Evolutionary conservation across 495 filamentous ascomycete genomes (phyloP), one percentile per base, ranked within the genome.

Genomic region (Penicillium cataractarum): DNA sequence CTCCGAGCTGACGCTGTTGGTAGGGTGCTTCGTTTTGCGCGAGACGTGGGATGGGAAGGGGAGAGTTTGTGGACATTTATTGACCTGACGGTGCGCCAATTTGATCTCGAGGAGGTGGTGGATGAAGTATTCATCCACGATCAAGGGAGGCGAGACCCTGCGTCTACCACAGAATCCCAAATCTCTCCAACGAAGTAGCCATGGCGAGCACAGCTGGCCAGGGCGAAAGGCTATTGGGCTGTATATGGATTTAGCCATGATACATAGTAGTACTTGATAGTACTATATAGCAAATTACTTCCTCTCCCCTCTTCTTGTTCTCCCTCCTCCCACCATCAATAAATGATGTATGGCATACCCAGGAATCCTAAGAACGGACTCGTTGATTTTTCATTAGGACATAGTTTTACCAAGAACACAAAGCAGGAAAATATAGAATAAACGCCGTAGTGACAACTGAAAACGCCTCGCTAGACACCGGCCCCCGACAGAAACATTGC

Each of bases 41-140:
- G 75, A 5, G 65, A 76, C 50, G 69, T 82, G 21, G 72, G 74
- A 13, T 82, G 79, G 79, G 72, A 79, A 60, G 77, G 78, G 15
- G 78, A 82, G 68, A 79, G 78, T 60, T 55, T 82, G 8, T 82
- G 78, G 78, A 80, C 74, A 4, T 80, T 80, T 62, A 64, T 80
- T 26, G 74, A 78, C 57, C 61, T 74, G 37, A 58, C 69, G 31
- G 56, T 65, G 6, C 66, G 62, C 7, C 50, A 57, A 8, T 78
- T 76, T 56, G 63, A 60, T 15, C 56, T 76, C 10, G 62, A 65
- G 32, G 46, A 48, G 12, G 42, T 62, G 3, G 19, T 68, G 0
- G 53, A 55, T 9, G 54, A 66, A 13, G 12, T n/a, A 42, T 50
- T 66, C 6, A 52, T 19, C 0, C 31, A 6, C 13, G 59, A 50